Percentiles rank a stretch among this genome's conserved stretches.
phyloP scores from a whole-genome alignment of 1,284 basidiomycete species.

The Heterobasidion parviporum region DNA sequence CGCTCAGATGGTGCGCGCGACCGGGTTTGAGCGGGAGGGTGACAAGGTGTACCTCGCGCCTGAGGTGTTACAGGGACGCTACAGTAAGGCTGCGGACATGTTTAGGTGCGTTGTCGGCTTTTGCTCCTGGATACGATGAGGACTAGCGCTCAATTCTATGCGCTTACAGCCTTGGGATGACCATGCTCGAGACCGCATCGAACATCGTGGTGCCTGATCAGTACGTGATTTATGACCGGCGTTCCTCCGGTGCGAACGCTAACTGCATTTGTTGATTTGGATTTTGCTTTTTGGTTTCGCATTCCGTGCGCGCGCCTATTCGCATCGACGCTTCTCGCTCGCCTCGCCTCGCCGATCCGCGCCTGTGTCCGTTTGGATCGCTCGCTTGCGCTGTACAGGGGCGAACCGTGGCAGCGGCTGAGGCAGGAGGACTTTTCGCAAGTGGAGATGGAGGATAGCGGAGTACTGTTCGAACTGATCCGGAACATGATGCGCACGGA shows the following conservation, averaged over 20 bases:
- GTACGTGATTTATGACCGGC: conserved; percentile 42
- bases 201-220: conserved; percentile 96
- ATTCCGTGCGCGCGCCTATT: too few species aligned
- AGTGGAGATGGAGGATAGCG: conserved; percentile 67
- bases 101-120: conserved; percentile 60
- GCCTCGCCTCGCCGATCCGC: neutral
- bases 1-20: conserved; percentile 21
- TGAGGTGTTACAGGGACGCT: conserved; percentile 88
- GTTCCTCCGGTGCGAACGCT: neutral
- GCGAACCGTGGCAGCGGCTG: conserved; percentile 90
- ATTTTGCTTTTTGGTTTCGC: neutral
- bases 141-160: conserved; percentile 1
- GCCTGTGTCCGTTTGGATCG: neutral
- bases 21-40: conserved; percentile 88
- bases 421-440: conserved; percentile 90
- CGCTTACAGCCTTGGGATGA: conserved; percentile 77
- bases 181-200: conserved; percentile 89
- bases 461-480: conserved; percentile 66
- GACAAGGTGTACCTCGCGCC: conserved; percentile 98
- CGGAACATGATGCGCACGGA: conserved; percentile 74
- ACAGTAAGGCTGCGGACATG: conserved; percentile 92
- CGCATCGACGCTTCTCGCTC: neutral
- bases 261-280: neutral
- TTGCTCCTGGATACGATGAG: neutral
- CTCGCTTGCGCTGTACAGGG: conserved; percentile 34